Conservation (phyloP, 208 protist species). For the Blechomonas ayalai region DNA sequence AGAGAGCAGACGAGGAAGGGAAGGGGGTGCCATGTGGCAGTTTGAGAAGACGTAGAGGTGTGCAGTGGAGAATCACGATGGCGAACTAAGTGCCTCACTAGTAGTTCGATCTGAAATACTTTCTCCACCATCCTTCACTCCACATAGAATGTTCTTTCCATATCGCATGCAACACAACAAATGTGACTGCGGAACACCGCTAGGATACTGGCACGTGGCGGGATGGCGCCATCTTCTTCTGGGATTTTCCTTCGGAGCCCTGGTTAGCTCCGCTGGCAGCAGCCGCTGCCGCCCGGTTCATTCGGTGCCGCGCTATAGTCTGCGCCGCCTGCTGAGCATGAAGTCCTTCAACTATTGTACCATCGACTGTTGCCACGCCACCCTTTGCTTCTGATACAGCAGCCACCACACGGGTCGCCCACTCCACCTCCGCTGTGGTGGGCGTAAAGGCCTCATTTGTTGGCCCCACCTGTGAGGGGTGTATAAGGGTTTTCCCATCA, state of each 20-base stretch:
- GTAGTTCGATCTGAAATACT: no score
- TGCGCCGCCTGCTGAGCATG: conserved; percentile 46
- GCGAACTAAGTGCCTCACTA: no score
- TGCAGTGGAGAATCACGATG: no score
- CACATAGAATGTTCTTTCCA: no score
- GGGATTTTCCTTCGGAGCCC: background rate
- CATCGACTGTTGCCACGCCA: conserved; percentile 37
- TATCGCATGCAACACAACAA: no score
- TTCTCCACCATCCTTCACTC: no score
- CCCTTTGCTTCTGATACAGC: conserved; percentile 17
- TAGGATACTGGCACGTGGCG: no score
- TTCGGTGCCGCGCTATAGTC: conserved; percentile 27
- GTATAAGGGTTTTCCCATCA: conserved; percentile 72
- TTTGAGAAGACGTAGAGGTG: no score
- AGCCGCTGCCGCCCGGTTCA: background rate
- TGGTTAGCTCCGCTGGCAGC: background rate
- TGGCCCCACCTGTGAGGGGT: conserved; percentile 47
- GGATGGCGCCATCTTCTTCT: no score
- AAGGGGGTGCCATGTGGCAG: no score
- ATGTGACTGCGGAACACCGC: no score
- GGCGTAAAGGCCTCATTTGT: conserved; percentile 67
- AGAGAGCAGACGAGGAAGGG: background rate
- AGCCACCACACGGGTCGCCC: conserved; percentile 39
- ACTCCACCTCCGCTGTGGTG: conserved; percentile 44
- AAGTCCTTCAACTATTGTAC: conserved; percentile 58